Evolutionary conservation across 306 rosid genomes (phyloP), one percentile per base, ranked within the genome.

Genomic region (Cucumis hystrix): DNA sequence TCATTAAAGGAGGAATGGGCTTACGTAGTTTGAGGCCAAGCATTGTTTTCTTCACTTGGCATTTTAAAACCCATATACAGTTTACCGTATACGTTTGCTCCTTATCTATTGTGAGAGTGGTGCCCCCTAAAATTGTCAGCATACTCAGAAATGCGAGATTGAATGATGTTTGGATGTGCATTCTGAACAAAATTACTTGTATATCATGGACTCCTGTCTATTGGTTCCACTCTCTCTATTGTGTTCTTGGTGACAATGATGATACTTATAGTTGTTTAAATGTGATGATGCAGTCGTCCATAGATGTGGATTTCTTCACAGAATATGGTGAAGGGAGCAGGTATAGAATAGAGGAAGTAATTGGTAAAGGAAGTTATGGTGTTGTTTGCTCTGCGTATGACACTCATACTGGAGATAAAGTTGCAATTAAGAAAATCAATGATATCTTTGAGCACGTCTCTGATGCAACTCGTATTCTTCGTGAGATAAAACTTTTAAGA

Each of bases 311-410:
- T 80, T 96, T 96, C 89, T 96, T 96, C 87, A 92, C 99, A 2
- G 98, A 92, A 79, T 96, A 96, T 81, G 99, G 99, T 60, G 99
- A 96, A 85, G 99, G 99, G 74, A 89, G 90, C 84, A 88, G 99
- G 84, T 96, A 96, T 80, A 92, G 78, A 87, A 96, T 96, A 85
- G 99, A 96, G 90, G 99, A 96, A 87, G 99, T 96, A 72, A 96
- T 96, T 84, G 98, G 99, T 69, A 96, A 96, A 87, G 99, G 98
- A 88, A 92, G 98, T 85, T 96, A 96, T 80, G 99, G 99, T 33
- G 98, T 96, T 82, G 99, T 96, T 79, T 96, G 99, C 82, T 96
- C 99, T 76, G 98, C 99, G 74, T 96, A 87, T 74, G 98, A 96
- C 85, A 78, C 94, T 51, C 98, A 91, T 76, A 86, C 91, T 8